These are phyloP conservation scores for Sungouiozyma ichnusensis DNA, from an alignment of 805 yeast species.

Conservation along the genomic window DNA sequence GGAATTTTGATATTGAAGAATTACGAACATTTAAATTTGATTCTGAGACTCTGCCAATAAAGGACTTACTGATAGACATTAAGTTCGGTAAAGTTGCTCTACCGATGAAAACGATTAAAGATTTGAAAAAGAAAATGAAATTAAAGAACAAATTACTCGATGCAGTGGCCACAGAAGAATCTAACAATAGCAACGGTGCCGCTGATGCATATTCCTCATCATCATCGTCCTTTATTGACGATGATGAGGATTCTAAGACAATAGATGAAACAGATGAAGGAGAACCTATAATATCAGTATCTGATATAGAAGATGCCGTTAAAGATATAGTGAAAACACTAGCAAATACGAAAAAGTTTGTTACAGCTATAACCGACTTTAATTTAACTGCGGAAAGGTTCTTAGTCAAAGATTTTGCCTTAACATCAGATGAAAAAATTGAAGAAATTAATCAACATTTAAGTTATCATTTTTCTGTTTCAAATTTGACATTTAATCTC, in stretches of 20 bases:
- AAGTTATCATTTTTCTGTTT: conserved; percentile 14
- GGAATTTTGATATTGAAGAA: conserved; percentile 1
- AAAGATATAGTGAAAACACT: conserved; percentile 3
- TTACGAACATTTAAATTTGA: background rate
- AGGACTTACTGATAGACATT: conserved; percentile 10
- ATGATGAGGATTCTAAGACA: background rate
- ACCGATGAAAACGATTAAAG: conserved; percentile 9
- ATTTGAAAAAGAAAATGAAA: background rate
- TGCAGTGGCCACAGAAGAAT: background rate
- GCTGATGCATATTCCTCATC: background rate
- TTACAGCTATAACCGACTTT: conserved; percentile 10
- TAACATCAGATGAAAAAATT: conserved; percentile 15
- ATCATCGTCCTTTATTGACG: background rate
- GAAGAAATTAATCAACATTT: conserved; percentile 14
- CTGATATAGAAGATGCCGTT: conserved; percentile 3
- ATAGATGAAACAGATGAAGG: background rate
- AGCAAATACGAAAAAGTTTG: conserved; percentile 2
- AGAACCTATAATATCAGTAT: background rate
- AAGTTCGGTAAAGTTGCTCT: conserved; percentile 15
- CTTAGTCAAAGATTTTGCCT: conserved; percentile 12
- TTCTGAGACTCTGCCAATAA: conserved; percentile 4
- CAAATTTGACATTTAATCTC: conserved; percentile 20
- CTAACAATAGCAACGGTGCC: background rate
- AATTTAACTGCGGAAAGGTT: conserved; percentile 19
- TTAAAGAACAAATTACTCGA: background rate